These are phyloP conservation scores for Paraurostyla sp. DNA, from an alignment of 73 alveolate species.

Conservation along the genomic window DNA sequence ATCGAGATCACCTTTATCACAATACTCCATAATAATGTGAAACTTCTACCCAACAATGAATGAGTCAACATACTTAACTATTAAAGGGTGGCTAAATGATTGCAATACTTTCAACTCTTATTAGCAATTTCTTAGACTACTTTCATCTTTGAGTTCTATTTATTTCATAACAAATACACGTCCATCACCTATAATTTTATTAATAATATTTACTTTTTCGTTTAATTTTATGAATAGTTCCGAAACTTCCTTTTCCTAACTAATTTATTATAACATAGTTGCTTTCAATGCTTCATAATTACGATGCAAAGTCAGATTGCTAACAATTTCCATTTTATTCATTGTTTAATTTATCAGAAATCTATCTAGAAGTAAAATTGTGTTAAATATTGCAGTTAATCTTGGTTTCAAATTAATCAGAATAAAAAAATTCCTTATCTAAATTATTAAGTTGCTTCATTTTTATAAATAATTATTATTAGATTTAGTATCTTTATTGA, in stretches of 20 bases:
- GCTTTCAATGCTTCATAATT: too few relatives aligned
- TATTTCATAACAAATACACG: slow-evolving; percentile 66
- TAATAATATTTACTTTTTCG: slow-evolving; percentile 69
- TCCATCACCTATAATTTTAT: slow-evolving; percentile 42
- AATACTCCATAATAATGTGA: slow-evolving; percentile 94
- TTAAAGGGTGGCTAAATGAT: not conserved
- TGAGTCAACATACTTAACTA: slow-evolving; percentile 44
- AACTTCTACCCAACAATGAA: slow-evolving; percentile 24
- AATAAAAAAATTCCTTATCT: too few relatives aligned
- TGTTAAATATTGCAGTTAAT: too few relatives aligned
- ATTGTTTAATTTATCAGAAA: too few relatives aligned
- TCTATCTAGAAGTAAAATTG: too few relatives aligned
- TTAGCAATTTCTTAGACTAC: not conserved
- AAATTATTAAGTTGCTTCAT: too few relatives aligned
- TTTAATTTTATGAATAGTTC: slow-evolving; percentile 87
- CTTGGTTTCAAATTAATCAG: too few relatives aligned
- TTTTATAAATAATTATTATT: too few relatives aligned
- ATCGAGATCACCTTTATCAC: slow-evolving; percentile 92
- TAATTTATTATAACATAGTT: too few relatives aligned
- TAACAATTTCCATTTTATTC: too few relatives aligned
- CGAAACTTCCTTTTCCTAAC: slow-evolving; percentile 92
- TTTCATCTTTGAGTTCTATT: slow-evolving; percentile 16
- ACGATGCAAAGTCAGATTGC: too few relatives aligned
- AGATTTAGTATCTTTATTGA: too few relatives aligned
- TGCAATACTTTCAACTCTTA: slow-evolving; percentile 10